These are phyloP conservation scores for Tremella yokohamensis DNA, from an alignment of 768 basidiomycete genomes.

Conservation along the genomic window DNA sequence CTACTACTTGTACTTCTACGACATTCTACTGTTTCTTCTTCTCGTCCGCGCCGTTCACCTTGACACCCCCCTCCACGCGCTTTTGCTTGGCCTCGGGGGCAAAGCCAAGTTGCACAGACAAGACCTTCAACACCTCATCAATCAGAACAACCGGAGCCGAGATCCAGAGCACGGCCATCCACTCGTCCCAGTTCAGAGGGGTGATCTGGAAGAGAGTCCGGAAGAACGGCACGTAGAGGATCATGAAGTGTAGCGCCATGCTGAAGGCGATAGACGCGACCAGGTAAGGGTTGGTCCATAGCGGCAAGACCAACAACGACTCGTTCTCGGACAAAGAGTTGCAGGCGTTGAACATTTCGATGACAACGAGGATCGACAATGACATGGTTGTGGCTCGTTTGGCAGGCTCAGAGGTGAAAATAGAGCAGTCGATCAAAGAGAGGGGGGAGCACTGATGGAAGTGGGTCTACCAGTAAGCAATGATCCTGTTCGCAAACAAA, in stretches of 20 bases:
- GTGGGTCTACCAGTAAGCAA: constrained; percentile 64
- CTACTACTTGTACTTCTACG: too few relatives aligned
- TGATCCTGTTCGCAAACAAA: not conserved
- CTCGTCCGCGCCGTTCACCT: not conserved
- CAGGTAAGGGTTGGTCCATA: constrained; percentile 93
- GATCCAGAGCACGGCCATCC: constrained; percentile 85
- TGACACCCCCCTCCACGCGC: not conserved
- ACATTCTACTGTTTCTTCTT: not conserved
- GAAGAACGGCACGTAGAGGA: constrained; percentile 96
- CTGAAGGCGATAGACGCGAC: constrained; percentile 83
- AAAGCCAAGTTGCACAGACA: constrained; percentile 20
- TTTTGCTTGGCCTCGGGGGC: not conserved
- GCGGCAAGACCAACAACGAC: constrained; percentile 75
- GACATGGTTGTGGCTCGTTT: constrained; percentile 91
- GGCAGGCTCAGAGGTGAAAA: constrained; percentile 86
- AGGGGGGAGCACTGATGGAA: constrained; percentile 81
- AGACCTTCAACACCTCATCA: constrained; percentile 79
- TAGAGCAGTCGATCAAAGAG: constrained; percentile 78
- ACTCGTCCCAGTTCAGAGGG: constrained; percentile 89
- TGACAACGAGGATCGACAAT: constrained; percentile 84
- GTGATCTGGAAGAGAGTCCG: constrained; percentile 85
- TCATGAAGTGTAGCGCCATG: constrained; percentile 89
- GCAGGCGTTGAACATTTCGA: constrained; percentile 52
- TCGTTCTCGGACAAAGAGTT: constrained; percentile 98
- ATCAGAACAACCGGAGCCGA: constrained; percentile 83